Conservation (phyloP, 31 red algal genomes). For the Pterothamnion heteromorphum region DNA sequence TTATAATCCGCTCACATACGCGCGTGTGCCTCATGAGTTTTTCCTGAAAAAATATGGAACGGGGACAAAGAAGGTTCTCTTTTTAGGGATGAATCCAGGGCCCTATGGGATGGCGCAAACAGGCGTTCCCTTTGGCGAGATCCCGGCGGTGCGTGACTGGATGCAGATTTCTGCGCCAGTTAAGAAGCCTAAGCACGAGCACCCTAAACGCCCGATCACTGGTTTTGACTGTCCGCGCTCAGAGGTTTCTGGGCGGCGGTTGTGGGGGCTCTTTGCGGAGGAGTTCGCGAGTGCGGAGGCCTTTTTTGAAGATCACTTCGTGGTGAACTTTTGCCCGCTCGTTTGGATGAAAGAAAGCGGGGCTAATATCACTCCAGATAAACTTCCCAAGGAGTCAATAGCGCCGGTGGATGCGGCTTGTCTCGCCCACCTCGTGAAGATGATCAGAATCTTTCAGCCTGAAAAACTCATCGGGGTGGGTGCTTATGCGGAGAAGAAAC, state of each 20-base stretch:
- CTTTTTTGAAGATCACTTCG: conserved; percentile 65
- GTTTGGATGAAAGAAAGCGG: conserved; percentile 65
- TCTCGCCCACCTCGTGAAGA: conserved; percentile 39
- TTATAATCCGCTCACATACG: conserved; percentile 75
- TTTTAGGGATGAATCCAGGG: conserved; percentile 82
- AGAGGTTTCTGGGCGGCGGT: conserved; percentile 62
- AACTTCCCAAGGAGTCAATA: conserved; percentile 41
- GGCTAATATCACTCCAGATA: conserved; percentile 58
- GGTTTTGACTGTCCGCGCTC: conserved; percentile 52
- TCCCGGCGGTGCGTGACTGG: conserved; percentile 57
- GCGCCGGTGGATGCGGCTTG: conserved; percentile 45
- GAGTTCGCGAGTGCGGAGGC: conserved; percentile 16
- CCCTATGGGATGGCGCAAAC: conserved; percentile 79
- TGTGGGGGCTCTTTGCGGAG: conserved; percentile 67
- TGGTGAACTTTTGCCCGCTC: conserved; percentile 77
- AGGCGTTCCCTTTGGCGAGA: conserved; percentile 75
- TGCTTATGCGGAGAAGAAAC: conserved; percentile 51
- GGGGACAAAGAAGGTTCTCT: conserved; percentile 51
- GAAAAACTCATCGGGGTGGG: conserved; percentile 55
- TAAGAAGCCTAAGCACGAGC: conserved; percentile 43
- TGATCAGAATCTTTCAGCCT: conserved; percentile 44
- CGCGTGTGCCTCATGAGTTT: conserved; percentile 57
- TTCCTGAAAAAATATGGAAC: conserved; percentile 50
- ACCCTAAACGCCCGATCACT: conserved; percentile 60
- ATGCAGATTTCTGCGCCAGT: conserved; percentile 43